Percentiles rank a stretch among this genome's conserved stretches.
Evolutionary conservation across 331 rosid genomes (phyloP).

Genomic region (Saraca asoca): DNA sequence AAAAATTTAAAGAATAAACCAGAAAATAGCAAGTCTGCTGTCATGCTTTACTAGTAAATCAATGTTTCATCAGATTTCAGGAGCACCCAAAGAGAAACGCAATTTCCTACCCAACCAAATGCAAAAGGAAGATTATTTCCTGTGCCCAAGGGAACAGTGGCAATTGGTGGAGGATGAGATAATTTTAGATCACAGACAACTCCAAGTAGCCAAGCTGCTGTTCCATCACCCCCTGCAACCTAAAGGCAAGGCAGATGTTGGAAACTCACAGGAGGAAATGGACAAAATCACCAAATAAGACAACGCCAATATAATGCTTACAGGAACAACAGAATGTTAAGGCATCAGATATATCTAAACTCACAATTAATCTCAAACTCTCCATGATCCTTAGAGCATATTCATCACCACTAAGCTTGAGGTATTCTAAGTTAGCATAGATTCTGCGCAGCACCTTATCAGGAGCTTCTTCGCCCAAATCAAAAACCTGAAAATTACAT

Average conservation of each 20-base stretch:
- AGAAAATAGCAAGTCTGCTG: constrained; percentile 17
- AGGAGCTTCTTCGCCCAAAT: constrained; percentile 84
- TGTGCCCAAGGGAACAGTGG: constrained; percentile 92
- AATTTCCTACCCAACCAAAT: constrained; percentile 89
- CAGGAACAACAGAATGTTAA: not conserved
- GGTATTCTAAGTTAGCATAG: constrained; percentile 60
- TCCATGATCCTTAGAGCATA: constrained; percentile 53
- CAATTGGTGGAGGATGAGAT: constrained; percentile 82
- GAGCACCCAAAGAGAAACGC: not conserved
- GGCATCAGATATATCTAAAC: constrained; percentile 34
- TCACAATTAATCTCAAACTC: constrained; percentile 78
- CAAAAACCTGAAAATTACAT: constrained; percentile 66
- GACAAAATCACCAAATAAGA: constrained; percentile 21
- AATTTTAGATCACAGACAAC: constrained; percentile 91
- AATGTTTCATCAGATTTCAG: constrained; percentile 9
- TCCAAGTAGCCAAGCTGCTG: constrained; percentile 99
- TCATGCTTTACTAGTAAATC: constrained; percentile 3
- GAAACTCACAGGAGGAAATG: constrained; percentile 9
- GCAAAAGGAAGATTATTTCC: constrained; percentile 99
- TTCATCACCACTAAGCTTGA: constrained; percentile 56
- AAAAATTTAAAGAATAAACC: constrained; percentile 7
- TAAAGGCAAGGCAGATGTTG: constrained; percentile 36
- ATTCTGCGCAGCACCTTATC: constrained; percentile 65
- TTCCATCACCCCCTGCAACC: constrained; percentile 99
- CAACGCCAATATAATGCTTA: not conserved